Conservation (phyloP, 2,329 filamentous ascomycete genomes). For the Mycocentrospora acerina region DNA sequence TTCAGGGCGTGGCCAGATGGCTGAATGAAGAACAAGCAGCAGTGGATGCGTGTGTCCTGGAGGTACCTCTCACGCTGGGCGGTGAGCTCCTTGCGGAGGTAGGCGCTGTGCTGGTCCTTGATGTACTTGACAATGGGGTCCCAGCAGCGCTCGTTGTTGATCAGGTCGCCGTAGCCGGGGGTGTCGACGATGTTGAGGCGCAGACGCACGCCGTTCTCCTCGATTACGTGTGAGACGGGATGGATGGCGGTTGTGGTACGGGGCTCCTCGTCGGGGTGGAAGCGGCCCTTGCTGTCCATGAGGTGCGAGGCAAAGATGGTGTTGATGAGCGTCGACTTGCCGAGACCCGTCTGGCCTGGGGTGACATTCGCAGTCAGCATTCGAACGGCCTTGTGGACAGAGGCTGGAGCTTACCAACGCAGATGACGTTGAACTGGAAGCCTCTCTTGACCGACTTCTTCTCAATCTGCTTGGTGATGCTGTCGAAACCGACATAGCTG, state of each 20-base stretch:
- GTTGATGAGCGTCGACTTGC: conserved; percentile 99
- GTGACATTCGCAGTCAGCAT: conserved; percentile 7
- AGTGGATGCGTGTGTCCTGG: conserved; percentile 98
- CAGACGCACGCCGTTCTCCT: conserved; percentile 98
- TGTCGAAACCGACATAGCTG: conserved; percentile 99
- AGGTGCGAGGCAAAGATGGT: conserved; percentile 99
- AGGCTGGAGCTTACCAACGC: conserved; percentile 75
- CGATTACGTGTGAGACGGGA: conserved; percentile 96
- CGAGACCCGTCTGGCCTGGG: conserved; percentile 92
- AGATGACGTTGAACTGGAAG: conserved; percentile 99
- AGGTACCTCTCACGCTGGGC: conserved; percentile 99
- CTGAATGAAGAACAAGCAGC: conserved; percentile 99
- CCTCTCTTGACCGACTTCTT: conserved; percentile 99
- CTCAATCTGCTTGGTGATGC: conserved; percentile 99
- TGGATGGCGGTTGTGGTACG: conserved; percentile 98
- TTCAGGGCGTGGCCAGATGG: conserved; percentile 97
- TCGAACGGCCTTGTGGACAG: not conserved
- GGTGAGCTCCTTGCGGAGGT: conserved; percentile 98
- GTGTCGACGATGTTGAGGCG: conserved; percentile 99
- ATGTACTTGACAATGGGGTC: conserved; percentile 99
- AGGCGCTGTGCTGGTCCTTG: conserved; percentile 99
- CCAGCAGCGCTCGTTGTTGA: conserved; percentile 99
- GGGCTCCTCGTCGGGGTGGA: conserved; percentile 88
- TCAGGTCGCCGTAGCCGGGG: conserved; percentile 94
- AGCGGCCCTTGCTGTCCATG: conserved; percentile 96